Evolutionary conservation across 192 early-diverging fungal species (phyloP).

Genomic region (Chytriomyces hyalinus): DNA sequence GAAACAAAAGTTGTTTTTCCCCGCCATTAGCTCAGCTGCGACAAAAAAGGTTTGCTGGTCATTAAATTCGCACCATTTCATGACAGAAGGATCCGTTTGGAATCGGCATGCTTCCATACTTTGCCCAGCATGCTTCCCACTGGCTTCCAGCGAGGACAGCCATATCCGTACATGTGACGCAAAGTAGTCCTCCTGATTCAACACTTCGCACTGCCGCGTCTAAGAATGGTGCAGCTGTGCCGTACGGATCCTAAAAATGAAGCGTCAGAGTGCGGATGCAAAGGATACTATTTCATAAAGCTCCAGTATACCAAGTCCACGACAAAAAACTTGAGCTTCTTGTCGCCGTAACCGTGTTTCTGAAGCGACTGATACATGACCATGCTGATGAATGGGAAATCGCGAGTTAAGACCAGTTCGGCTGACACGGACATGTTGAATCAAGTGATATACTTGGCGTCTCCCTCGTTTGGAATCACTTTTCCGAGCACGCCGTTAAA

Average conservation of each 20-base stretch:
- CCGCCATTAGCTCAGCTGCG: background rate
- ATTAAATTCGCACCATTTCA: slow-evolving; percentile 71
- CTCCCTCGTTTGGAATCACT: slow-evolving; percentile 80
- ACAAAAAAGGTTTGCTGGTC: background rate
- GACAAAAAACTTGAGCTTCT: slow-evolving; percentile 24
- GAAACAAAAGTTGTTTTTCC: slow-evolving; percentile 20
- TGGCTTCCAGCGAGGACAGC: slow-evolving; percentile 90
- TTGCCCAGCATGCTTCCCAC: slow-evolving; percentile 85
- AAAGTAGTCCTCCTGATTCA: slow-evolving; percentile 85
- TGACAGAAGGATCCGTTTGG: slow-evolving; percentile 87
- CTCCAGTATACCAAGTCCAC: slow-evolving; percentile 21
- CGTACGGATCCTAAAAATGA: slow-evolving; percentile 83
- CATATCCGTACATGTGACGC: slow-evolving; percentile 98
- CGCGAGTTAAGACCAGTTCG: background rate
- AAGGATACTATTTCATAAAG: background rate
- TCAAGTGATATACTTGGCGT: slow-evolving; percentile 70
- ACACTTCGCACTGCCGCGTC: slow-evolving; percentile 94
- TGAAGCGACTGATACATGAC: slow-evolving; percentile 53
- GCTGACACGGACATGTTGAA: background rate
- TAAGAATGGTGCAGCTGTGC: slow-evolving; percentile 91
- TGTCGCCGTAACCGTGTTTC: background rate
- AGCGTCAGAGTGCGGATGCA: background rate
- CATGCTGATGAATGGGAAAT: slow-evolving; percentile 13
- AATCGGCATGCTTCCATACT: slow-evolving; percentile 92
- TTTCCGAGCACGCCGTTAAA: slow-evolving; percentile 81